Conservation (phyloP, 2,329 filamentous ascomycete species). For the Arthrinium puccinioides region DNA sequence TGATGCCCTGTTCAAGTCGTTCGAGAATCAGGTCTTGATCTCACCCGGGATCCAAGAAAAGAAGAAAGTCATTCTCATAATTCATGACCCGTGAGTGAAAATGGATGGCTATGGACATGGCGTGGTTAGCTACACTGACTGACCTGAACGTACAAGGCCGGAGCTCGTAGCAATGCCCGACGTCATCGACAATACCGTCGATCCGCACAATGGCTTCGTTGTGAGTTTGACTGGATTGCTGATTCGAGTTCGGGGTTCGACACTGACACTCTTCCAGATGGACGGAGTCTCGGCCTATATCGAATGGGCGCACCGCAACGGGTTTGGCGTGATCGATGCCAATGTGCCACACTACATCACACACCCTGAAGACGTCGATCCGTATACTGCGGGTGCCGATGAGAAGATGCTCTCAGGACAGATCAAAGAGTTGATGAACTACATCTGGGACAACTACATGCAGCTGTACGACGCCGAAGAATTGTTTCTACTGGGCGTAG, state of each 20-base stretch:
- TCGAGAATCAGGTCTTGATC: constrained; percentile 79
- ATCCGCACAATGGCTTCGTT: constrained; percentile 81
- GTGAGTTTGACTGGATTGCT: constrained; percentile 52
- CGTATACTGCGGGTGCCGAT: constrained; percentile 35
- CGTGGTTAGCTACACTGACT: constrained; percentile 4
- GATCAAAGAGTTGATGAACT: constrained; percentile 69
- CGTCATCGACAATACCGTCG: constrained; percentile 62
- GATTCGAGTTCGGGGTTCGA: background rate
- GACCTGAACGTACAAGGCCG: constrained; percentile 41
- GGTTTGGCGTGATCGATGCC: constrained; percentile 81
- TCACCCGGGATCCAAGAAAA: constrained; percentile 63
- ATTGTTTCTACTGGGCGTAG: constrained; percentile 80
- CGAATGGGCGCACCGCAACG: constrained; percentile 70
- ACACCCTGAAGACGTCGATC: constrained; percentile 47
- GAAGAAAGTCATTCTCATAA: constrained; percentile 70
- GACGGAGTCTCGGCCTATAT: constrained; percentile 77
- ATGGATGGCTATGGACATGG: background rate
- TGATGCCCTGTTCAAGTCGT: constrained; percentile 64
- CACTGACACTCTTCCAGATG: constrained; percentile 47
- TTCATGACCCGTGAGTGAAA: constrained; percentile 87
- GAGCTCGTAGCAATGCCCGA: constrained; percentile 62
- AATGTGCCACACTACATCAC: constrained; percentile 79
- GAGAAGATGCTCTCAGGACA: constrained; percentile 47
- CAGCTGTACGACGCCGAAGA: constrained; percentile 68
- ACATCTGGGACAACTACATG: constrained; percentile 96